Conservation (phyloP, 2,329 filamentous ascomycete genomes). For the Balansia obtecta region DNA sequence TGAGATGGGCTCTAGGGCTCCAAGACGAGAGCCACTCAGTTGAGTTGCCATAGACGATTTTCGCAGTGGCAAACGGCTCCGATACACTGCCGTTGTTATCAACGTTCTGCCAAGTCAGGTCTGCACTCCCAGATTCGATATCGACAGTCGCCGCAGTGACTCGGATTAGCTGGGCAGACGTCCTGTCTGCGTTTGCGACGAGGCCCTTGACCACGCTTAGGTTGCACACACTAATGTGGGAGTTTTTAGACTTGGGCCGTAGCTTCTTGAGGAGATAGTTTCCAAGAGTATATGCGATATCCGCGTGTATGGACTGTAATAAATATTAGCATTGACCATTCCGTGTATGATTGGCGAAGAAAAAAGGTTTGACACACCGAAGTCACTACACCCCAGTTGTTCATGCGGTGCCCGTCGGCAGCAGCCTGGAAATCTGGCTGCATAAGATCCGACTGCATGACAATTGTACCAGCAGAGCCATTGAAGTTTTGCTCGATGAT, state of each 20-base stretch:
- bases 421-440: conserved; percentile 24
- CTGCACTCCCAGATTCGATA: conserved; percentile 29
- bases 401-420: conserved; percentile 30
- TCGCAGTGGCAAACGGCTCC: conserved; percentile 9
- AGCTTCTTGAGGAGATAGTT: conserved; percentile 52
- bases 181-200: conserved; percentile 37
- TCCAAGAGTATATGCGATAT: conserved; percentile 51
- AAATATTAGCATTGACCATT: not conserved
- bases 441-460: conserved; percentile 26
- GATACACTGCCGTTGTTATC: conserved; percentile 2
- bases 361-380: conserved; percentile 23
- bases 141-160: conserved; percentile 24
- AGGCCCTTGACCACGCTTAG: conserved; percentile 39
- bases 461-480: conserved; percentile 14
- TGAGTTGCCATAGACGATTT: conserved; percentile 33
- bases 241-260: conserved; percentile 39
- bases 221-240: conserved; percentile 38
- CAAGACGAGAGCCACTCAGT: conserved; percentile 41
- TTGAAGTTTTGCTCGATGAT: conserved; percentile 22
- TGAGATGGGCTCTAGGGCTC: conserved; percentile 47
- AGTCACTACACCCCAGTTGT: conserved; percentile 27
- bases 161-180: conserved; percentile 18
- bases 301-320: conserved; percentile 29
- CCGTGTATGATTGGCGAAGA: not conserved
- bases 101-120: conserved; percentile 21